phyloP scores from a whole-genome alignment of 1,139 yeast genomes.

The Eremothecium sinecaudum region DNA sequence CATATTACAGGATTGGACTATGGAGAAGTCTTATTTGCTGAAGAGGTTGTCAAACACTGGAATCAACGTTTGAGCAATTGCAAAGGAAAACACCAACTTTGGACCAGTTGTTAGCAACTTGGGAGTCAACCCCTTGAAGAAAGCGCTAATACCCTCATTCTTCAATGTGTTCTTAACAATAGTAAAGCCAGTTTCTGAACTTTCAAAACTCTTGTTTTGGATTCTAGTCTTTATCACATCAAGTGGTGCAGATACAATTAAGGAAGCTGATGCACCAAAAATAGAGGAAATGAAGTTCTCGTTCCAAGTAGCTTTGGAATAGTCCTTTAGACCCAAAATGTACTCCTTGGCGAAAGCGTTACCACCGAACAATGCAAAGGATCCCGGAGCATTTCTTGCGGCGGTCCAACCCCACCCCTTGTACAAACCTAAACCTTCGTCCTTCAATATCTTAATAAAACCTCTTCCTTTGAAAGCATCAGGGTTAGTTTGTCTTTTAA shows the following conservation, averaged over 20 bases:
- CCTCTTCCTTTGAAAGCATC: constrained; percentile 98
- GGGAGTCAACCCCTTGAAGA: constrained; percentile 95
- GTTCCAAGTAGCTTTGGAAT: constrained; percentile 84
- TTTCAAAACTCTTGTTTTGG: constrained; percentile 91
- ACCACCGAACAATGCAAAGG: constrained; percentile 96
- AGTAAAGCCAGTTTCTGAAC: constrained; percentile 87
- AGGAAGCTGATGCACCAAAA: constrained; percentile 94
- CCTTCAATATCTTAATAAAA: constrained; percentile 68
- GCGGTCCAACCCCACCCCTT: constrained; percentile 99
- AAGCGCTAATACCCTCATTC: constrained; percentile 82
- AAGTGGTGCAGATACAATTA: constrained; percentile 93
- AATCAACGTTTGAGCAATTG: constrained; percentile 90
- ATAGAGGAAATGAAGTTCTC: constrained; percentile 96
- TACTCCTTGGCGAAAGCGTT: constrained; percentile 98
- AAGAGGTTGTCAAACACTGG: constrained; percentile 82
- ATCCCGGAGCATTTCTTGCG: constrained; percentile 98
- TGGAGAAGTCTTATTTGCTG: constrained; percentile 19
- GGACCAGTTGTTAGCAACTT: constrained; percentile 97
- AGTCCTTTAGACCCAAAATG: constrained; percentile 76
- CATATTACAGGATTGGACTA: too few species aligned
- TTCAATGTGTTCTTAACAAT: constrained; percentile 87
- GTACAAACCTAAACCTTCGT: constrained; percentile 89
- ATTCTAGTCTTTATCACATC: constrained; percentile 98
- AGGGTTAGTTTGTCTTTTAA: constrained; percentile 98
- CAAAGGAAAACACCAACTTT: constrained; percentile 91